Conservation (phyloP, 2,329 filamentous ascomycete genomes). For the Fusarium drepaniforme region DNA sequence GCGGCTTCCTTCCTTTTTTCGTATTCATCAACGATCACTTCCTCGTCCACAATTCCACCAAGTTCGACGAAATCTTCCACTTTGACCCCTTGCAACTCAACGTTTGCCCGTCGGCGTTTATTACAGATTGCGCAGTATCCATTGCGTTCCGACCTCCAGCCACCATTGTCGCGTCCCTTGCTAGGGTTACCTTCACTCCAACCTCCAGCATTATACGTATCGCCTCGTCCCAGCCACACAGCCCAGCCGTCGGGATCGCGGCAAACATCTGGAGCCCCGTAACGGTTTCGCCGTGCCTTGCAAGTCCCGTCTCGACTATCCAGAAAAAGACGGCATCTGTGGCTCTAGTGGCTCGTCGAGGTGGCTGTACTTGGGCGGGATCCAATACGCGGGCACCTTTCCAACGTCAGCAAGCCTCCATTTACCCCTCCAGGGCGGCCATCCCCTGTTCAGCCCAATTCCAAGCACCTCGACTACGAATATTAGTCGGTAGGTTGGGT, state of each 20-base stretch:
- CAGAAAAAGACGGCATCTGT: constrained; percentile 24
- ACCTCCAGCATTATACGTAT: constrained; percentile 18
- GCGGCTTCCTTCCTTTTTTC: neutral
- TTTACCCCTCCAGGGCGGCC: constrained; percentile 29
- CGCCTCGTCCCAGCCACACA: constrained; percentile 30
- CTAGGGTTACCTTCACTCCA: constrained; percentile 25
- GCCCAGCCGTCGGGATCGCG: constrained; percentile 23
- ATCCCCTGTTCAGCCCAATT: constrained; percentile 32
- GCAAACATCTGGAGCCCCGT: constrained; percentile 17
- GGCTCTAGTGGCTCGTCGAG: constrained; percentile 29
- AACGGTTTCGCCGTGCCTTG: constrained; percentile 18
- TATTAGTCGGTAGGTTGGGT: constrained; percentile 30
- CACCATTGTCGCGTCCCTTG: constrained; percentile 24
- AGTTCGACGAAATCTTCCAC: neutral
- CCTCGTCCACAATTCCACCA: neutral
- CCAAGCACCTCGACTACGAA: constrained; percentile 34
- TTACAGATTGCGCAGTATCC: neutral
- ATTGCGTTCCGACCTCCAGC: constrained; percentile 29
- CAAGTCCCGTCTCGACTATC: neutral
- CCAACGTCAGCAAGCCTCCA: constrained; percentile 36
- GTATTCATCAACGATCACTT: neutral
- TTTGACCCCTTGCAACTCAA: neutral
- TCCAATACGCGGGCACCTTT: constrained; percentile 11
- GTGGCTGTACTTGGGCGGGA: constrained; percentile 19
- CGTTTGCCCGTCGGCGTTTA: neutral